phyloP scores from a whole-genome alignment of 192 early-diverging fungal genomes.

The Coemansia sp. region DNA sequence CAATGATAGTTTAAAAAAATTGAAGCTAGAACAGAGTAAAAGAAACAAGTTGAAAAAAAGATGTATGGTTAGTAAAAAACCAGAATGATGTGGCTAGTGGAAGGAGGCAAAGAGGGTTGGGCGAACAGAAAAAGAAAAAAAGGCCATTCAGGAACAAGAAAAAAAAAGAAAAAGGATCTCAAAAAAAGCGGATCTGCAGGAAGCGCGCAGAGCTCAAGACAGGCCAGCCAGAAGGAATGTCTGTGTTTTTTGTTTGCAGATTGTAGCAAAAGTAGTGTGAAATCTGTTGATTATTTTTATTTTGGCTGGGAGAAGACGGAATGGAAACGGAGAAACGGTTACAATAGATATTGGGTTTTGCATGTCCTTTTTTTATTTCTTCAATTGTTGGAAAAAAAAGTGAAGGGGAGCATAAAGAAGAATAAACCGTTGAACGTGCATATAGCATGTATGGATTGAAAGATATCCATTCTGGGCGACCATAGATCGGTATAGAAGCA shows the following conservation, averaged over 20 bases:
- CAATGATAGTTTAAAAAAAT: background rate
- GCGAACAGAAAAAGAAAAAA: background rate
- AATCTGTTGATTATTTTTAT: background rate
- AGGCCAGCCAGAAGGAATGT: background rate
- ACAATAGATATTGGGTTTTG: conserved; percentile 9
- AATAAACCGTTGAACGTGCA: background rate
- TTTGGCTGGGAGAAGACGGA: background rate
- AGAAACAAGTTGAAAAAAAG: background rate
- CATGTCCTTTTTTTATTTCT: conserved; percentile 1
- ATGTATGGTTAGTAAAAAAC: background rate
- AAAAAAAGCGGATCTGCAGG: background rate
- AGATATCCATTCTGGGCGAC: conserved; percentile 3
- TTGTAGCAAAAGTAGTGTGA: background rate
- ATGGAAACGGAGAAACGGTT: conserved; percentile 5
- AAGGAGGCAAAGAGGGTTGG: too few species aligned
- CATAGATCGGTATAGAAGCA: conserved; percentile 2
- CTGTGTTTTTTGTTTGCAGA: background rate
- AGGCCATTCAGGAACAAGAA: background rate
- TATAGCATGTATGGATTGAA: conserved; percentile 5
- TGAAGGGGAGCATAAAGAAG: background rate
- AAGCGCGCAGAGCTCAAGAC: background rate
- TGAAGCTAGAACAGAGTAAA: conserved; percentile 1
- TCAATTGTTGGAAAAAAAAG: conserved; percentile 2
- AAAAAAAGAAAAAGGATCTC: background rate
- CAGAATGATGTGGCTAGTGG: conserved; percentile 1